Conservation (phyloP, 2,329 filamentous ascomycete genomes). For the Dothideomycetes sp. region DNA sequence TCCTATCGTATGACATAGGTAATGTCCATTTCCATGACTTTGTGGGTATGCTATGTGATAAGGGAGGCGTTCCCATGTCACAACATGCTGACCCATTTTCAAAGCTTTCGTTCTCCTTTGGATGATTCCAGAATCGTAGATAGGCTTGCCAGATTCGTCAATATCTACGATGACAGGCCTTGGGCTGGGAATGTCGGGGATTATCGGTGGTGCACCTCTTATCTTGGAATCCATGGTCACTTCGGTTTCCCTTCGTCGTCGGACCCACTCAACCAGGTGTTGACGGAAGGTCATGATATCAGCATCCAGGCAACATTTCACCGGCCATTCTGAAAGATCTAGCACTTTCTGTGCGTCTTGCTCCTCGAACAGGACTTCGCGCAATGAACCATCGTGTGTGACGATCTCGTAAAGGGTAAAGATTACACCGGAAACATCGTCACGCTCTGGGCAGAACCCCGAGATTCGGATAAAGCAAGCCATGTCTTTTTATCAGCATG, state of each 20-base stretch:
- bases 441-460: neutral
- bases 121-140: no score
- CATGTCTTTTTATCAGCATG: no score
- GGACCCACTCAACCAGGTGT: conserved; percentile 1
- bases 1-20: no score
- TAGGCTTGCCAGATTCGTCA: neutral
- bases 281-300: neutral
- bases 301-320: neutral
- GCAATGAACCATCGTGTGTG: conserved; percentile 1
- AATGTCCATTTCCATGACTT: no score
- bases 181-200: conserved; percentile 1
- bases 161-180: neutral
- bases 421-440: conserved; percentile 3
- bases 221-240: neutral
- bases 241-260: neutral
- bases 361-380: neutral
- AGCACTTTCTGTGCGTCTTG: neutral
- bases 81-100: no score
- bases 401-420: conserved; percentile 4
- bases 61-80: no score
- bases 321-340: neutral
- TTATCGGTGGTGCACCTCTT: neutral
- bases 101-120: no score
- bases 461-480: neutral
- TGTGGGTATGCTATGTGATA: no score